Percentiles rank a stretch among this genome's conserved stretches.
Evolutionary conservation across 352 stramenopile species (phyloP).

Genomic region (Pythium aphanidermatum): DNA sequence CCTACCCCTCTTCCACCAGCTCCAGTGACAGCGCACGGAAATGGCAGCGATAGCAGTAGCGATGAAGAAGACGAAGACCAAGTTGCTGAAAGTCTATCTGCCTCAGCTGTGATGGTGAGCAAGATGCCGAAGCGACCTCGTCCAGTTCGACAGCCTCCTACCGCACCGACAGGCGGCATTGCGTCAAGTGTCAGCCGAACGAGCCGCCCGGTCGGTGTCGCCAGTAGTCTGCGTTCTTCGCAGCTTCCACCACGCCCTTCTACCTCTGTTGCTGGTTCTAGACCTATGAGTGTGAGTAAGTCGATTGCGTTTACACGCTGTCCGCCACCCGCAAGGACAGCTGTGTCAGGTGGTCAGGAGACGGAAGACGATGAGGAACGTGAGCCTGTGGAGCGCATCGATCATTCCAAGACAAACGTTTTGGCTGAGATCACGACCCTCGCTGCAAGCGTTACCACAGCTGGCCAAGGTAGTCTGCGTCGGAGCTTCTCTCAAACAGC

Average conservation of each 20-base stretch:
- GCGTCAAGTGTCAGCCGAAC: neutral
- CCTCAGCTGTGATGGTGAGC: conserved; percentile 23
- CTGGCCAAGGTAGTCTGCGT: conserved; percentile 62
- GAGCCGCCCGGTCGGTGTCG: conserved; percentile 9
- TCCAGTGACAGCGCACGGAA: conserved; percentile 1
- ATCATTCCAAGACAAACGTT: conserved; percentile 66
- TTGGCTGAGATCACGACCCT: conserved; percentile 80
- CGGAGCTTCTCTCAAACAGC: conserved; percentile 68
- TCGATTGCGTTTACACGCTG: conserved; percentile 58
- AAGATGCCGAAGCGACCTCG: conserved; percentile 20
- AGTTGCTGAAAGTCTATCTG: conserved; percentile 19
- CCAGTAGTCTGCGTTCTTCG: conserved; percentile 8
- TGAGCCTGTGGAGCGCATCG: conserved; percentile 54
- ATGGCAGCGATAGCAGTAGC: conserved; percentile 1
- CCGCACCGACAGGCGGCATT: neutral
- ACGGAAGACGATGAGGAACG: conserved; percentile 35
- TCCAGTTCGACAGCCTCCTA: conserved; percentile 7
- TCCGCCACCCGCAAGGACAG: conserved; percentile 14
- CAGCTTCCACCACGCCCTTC: conserved; percentile 49
- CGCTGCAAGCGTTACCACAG: conserved; percentile 71
- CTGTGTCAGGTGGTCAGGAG: neutral
- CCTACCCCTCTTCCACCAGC: neutral
- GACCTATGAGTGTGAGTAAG: conserved; percentile 77
- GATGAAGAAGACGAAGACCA: conserved; percentile 21
- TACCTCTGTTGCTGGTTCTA: conserved; percentile 29